Conservation (phyloP, 192 early-diverging fungal genomes). For the Entophlyctis helioformis region DNA sequence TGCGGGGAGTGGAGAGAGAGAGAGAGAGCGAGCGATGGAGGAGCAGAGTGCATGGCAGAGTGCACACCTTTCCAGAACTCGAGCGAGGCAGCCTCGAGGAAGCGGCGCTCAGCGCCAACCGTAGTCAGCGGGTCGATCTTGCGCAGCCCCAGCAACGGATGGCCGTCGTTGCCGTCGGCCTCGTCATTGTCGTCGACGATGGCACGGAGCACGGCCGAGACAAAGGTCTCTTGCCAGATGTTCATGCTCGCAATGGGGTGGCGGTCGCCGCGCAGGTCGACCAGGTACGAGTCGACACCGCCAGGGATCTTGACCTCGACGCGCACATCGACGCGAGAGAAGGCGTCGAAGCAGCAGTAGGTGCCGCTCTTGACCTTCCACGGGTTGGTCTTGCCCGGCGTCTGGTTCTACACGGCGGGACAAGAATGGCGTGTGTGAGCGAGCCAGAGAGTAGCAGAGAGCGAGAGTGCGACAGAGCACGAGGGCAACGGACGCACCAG, state of each 20-base stretch:
- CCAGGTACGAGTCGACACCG: slow-evolving; percentile 85
- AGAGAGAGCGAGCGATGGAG: no score
- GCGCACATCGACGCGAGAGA: slow-evolving; percentile 90
- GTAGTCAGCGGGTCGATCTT: slow-evolving; percentile 81
- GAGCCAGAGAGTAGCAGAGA: not conserved
- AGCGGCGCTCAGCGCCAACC: slow-evolving; percentile 55
- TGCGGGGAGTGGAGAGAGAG: no score
- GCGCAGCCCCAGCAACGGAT: slow-evolving; percentile 77
- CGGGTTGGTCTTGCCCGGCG: slow-evolving; percentile 30
- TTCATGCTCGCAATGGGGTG: slow-evolving; percentile 42
- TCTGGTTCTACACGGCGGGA: slow-evolving; percentile 33
- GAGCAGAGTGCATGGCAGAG: not conserved
- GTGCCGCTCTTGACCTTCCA: slow-evolving; percentile 63
- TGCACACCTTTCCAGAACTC: slow-evolving; percentile 74
- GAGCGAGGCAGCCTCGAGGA: slow-evolving; percentile 70
- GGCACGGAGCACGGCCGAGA: slow-evolving; percentile 79
- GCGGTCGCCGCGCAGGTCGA: slow-evolving; percentile 78
- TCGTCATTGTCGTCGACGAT: slow-evolving; percentile 84
- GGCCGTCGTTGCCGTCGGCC: slow-evolving; percentile 53
- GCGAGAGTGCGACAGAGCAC: not conserved
- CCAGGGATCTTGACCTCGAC: slow-evolving; percentile 99
- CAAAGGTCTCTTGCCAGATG: slow-evolving; percentile 85
- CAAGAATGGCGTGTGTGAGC: no score
- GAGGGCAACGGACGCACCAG: slow-evolving; percentile 35
- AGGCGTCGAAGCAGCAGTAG: slow-evolving; percentile 94